Base-by-base conservation (phyloP, 306 rosid species). In the Castanea mollissima region DNA sequence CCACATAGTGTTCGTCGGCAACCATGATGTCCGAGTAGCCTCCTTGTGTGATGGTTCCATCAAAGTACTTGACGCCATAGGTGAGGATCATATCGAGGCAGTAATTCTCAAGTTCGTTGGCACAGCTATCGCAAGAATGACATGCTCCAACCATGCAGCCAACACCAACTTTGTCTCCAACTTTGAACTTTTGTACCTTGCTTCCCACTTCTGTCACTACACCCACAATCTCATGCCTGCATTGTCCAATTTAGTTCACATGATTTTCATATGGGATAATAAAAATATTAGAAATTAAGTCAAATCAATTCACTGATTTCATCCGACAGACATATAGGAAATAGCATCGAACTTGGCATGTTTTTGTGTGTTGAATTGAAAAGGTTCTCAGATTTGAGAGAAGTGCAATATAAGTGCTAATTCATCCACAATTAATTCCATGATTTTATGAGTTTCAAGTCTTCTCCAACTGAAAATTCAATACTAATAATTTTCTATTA, bases 161-260 rank as follows among this genome's bases (percentile, higher is more conserved):
- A 32, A 82, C 78, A 0, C 85, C 81, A 2, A 82, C 82, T 11
- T 67, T 77, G 56, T 82, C 82, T 44, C 85, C 79, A 4, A 77
- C 76, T 69, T 65, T 77, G 21, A 77, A 31, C 7, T 77, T 77
- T 14, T 73, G 1, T 49, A 77, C 85, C 34, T 57, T 34, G 73
- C 74, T 49, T 4, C 86, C 86, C 51, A 78, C 72, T 9, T 82
- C 76, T 19, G 51, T 82, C 35, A 78, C 82, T 38, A 44, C 76
- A 21, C 82, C 82, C 31, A 74, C 79, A 27, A 77, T 56, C 73
- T 82, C 86, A 49, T 82, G 86, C 79, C 86, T 78, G 65, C 31
- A 35, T 49, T 49, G 16, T 2, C 54, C 6, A 27, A 49, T 49
- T 12, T 16, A 49, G 16, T 49, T 49, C 15, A 49, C 54, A 49